Base-by-base conservation (phyloP, 257 asterid genomes). In the Ocimum tenuiflorum region DNA sequence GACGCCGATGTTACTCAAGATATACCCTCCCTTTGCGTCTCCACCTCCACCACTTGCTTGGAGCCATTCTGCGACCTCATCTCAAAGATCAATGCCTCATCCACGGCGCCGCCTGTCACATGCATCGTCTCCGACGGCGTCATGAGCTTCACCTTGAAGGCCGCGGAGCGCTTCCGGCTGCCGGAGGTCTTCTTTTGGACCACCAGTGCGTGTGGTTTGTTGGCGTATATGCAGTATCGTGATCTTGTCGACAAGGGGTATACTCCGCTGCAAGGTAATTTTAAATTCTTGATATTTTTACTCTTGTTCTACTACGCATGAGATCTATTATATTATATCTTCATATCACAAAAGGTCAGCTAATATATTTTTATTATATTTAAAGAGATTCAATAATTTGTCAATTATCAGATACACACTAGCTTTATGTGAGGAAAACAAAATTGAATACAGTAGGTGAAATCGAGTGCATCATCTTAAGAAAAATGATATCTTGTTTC, bases 101-200 rank as follows among this genome's bases (percentile, higher is more conserved):
- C 6, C 6, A 73, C 63, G 0, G 70, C 2, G 59, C 89, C 89
- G 29, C 83, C 81, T n/a, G 86, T 80, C 51, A 78, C 69, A 38
- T 80, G 85, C 60, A 79, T 85, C n/a, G 80, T 82, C 4, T 72
- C 85, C 27, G 91, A 85, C 35, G 86, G 78, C 5, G 65, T 19
- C 1, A 80, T 82, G 91, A 75, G 76, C 67, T 80, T 82, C 33
- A 75, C 85, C 1, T 3, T 82, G 41, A 19, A 53, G 39, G 94
- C 86, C 45, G 94, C 88, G 14, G 73, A 65, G 58, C 51, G 69
- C 8, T 83, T 81, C 23, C 77, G 81, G 20, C 27, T 86, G 65
- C 88, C 88, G 57, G 82, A 71, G 55, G 80, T 67, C 23, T 20
- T 77, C 68, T 68, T 83, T 23, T 81, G 86, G 84, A 73, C 89